A percentile compares a stretch with the other conserved stretches of the same genome.
Evolutionary conservation across 345 rosid species (phyloP).

Genomic region (Boechera retrofracta): DNA sequence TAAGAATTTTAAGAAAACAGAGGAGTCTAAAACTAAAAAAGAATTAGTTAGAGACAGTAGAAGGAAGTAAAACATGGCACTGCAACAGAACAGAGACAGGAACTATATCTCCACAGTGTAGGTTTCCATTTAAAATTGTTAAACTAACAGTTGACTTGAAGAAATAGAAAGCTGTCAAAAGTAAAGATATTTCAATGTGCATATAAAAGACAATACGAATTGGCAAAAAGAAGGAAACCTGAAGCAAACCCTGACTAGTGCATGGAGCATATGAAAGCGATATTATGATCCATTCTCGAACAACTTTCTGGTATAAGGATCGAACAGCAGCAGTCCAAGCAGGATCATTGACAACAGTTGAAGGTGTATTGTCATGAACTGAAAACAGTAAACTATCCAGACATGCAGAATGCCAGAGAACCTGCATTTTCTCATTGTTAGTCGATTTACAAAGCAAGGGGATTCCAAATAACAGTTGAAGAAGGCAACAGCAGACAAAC

Average conservation of each 20-base stretch:
- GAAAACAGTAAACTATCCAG: conserved; percentile 84
- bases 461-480: conserved; percentile 6
- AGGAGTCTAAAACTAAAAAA: neutral
- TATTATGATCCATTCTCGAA: conserved; percentile 89
- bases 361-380: conserved; percentile 67
- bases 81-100: conserved; percentile 28
- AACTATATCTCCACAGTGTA: conserved; percentile 27
- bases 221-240: conserved; percentile 57
- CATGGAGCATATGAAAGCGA: conserved; percentile 98
- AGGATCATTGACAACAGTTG: conserved; percentile 86
- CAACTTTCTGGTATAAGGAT: conserved; percentile 81
- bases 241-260: conserved; percentile 98
- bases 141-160: conserved; percentile 16
- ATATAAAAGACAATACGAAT: conserved; percentile 23
- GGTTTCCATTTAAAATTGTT: neutral
- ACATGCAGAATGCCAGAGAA: conserved; percentile 96
- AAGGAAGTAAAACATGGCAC: conserved; percentile 32
- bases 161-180: neutral
- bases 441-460: conserved; percentile 16
- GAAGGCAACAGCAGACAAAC: conserved; percentile 23
- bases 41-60: conserved; percentile 8
- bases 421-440: conserved; percentile 60
- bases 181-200: conserved; percentile 14
- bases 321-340: conserved; percentile 81
- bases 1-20: neutral